Evolutionary conservation across 176 grass and related monocot genomes (phyloP).

Genomic region (Juncus inflexus): DNA sequence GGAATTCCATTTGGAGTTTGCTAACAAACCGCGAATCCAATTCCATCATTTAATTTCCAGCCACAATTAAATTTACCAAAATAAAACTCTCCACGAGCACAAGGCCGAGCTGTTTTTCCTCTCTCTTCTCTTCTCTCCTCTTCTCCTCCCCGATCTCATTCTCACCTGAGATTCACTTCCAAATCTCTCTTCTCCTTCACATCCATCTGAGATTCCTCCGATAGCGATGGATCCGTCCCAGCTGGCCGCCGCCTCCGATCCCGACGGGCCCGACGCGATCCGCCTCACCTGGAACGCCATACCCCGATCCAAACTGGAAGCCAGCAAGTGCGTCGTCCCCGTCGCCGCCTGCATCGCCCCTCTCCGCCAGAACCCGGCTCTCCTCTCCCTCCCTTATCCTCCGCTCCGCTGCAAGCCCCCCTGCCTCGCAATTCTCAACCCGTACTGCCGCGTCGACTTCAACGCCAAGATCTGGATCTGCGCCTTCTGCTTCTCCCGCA

Average conservation of each 20-base stretch:
- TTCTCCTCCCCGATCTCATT: too few relatives aligned
- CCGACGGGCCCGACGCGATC: constrained; percentile 78
- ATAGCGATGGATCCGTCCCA: not conserved
- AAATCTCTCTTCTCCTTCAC: too few relatives aligned
- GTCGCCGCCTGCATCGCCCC: constrained; percentile 63
- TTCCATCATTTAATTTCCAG: not conserved
- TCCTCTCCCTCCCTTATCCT: constrained; percentile 60
- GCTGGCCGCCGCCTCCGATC: constrained; percentile 23
- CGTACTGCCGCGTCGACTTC: constrained; percentile 92
- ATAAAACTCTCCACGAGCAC: too few relatives aligned
- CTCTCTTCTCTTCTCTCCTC: too few relatives aligned
- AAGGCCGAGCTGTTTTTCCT: too few relatives aligned
- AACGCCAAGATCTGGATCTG: constrained; percentile 99
- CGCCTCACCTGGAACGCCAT: constrained; percentile 84
- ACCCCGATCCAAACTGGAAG: constrained; percentile 94
- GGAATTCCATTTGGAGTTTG: too few relatives aligned
- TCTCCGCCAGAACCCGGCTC: constrained; percentile 40
- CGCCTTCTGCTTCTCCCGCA: constrained; percentile 86
- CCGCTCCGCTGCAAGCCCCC: constrained; percentile 92
- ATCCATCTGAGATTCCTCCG: too few relatives aligned
- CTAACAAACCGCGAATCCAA: too few relatives aligned
- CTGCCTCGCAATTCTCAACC: constrained; percentile 71
- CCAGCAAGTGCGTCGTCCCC: constrained; percentile 90
- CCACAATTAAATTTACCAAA: not conserved
- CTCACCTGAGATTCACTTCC: too few relatives aligned